These are phyloP conservation scores for Lecanicillium sp. DNA, from an alignment of 2,329 filamentous ascomycete species.

Conservation along the genomic window DNA sequence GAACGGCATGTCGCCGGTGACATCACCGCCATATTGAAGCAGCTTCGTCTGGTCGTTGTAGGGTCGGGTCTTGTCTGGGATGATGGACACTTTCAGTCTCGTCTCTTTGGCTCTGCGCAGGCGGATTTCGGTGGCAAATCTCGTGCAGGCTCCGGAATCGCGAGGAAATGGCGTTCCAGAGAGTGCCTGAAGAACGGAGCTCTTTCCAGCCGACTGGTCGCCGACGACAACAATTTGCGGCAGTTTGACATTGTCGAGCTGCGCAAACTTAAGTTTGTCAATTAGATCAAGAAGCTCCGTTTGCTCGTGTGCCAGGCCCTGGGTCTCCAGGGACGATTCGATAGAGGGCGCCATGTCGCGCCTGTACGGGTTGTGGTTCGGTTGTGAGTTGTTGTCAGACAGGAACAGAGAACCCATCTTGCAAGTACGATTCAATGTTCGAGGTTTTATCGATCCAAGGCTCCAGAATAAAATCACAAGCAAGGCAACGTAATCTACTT, in stretches of 20 bases:
- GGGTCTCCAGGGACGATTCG: slow-evolving; percentile 42
- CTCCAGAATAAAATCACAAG: neutral
- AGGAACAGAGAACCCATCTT: slow-evolving; percentile 3
- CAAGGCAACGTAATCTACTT: slow-evolving; percentile 5
- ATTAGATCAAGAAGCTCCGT: slow-evolving; percentile 51
- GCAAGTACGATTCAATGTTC: too few relatives aligned
- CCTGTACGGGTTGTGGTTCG: slow-evolving; percentile 17
- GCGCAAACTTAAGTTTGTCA: slow-evolving; percentile 47
- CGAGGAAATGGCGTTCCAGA: slow-evolving; percentile 56
- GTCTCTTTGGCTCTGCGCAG: slow-evolving; percentile 42
- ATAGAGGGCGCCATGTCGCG: slow-evolving; percentile 35
- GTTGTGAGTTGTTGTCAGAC: slow-evolving; percentile 7
- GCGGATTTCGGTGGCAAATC: slow-evolving; percentile 55
- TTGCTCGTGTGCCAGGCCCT: slow-evolving; percentile 48
- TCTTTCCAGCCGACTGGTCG: slow-evolving; percentile 59
- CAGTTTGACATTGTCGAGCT: slow-evolving; percentile 47
- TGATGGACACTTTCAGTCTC: slow-evolving; percentile 46
- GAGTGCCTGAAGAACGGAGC: slow-evolving; percentile 57
- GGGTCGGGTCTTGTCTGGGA: slow-evolving; percentile 44
- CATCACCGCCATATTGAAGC: slow-evolving; percentile 41
- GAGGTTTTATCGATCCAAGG: neutral
- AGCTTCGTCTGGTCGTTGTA: slow-evolving; percentile 42
- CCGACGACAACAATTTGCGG: slow-evolving; percentile 60
- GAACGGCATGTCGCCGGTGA: slow-evolving; percentile 40
- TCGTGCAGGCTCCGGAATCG: slow-evolving; percentile 54